Evolutionary conservation across 140 eudicot genomes (phyloP), one percentile per base, ranked within the genome.

Genomic region (Ambrosia hybrid): DNA sequence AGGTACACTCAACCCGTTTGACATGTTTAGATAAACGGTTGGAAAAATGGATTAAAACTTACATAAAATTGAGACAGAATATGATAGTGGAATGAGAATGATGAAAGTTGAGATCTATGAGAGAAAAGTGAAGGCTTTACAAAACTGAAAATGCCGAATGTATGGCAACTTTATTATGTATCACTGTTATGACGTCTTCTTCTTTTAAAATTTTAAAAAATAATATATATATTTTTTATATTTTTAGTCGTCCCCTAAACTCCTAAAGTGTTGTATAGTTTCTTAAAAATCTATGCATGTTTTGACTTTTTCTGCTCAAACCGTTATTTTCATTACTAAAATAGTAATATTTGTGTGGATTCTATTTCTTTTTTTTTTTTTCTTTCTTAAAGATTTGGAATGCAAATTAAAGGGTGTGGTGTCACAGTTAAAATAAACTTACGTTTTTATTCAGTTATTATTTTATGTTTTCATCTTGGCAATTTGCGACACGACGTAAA

Each of bases 91-190:
- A 60, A 58, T 49, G 52, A 60, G 16, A 53, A 74, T 39, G 79
- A 49, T 9, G 55, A 49, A 49, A 65, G 63, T 65, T 55, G 59
- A 68, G 83, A 73, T 78, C 74, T 78, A 58, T 21, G 65, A 72
- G 70, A 73, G 34, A 72, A 16, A 78, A 72, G 74, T 78, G 82
- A 78, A 70, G 12, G 76, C 81, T 61, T 77, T 62, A 61, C 72
- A 61, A 62, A 71, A 72, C 73, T 65, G 63, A 57, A 72, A 63
- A 61, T 78, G 71, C 51, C 70, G 76, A 38, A 70, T 63, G 76
- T 77, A 77, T 57, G 83, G 48, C 70, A 78, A 78, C 83, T 78
- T 78, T 70, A 30, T 30, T 30, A 77, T 76, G 76, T 63, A 61
- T 60, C 56, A 78, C 74, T 57, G 66, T 74, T 45, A 21, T 78